Evolutionary conservation across 2,329 filamentous ascomycete species (phyloP).

Genomic region (Ascosphaera pollenicola): DNA sequence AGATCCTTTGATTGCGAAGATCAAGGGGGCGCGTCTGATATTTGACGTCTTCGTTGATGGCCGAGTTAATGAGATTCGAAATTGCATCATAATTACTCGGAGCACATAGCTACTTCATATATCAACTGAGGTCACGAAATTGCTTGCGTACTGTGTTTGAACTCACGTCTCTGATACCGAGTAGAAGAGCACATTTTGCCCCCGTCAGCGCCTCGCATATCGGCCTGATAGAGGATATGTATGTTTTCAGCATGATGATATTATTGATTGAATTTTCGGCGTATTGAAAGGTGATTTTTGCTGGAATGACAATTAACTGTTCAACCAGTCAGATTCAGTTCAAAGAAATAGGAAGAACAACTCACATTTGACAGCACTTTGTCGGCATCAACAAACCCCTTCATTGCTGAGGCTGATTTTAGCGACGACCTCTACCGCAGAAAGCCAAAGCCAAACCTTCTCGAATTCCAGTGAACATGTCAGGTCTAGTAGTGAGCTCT

Average conservation of each 20-base stretch:
- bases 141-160: too few species aligned
- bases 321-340: constrained; percentile 5
- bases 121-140: neutral
- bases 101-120: constrained; percentile 32
- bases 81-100: constrained; percentile 39
- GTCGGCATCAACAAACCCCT: constrained; percentile 57
- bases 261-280: constrained; percentile 71
- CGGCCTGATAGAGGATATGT: constrained; percentile 43
- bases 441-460: constrained; percentile 28
- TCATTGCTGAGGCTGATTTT: constrained; percentile 34
- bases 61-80: constrained; percentile 39
- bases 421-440: constrained; percentile 1
- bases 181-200: constrained; percentile 40
- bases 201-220: constrained; percentile 46
- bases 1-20: constrained; percentile 70
- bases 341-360: neutral
- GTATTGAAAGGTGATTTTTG: constrained; percentile 39
- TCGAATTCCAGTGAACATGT: constrained; percentile 60
- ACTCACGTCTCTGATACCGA: constrained; percentile 35
- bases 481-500: constrained; percentile 60
- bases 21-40: constrained; percentile 65
- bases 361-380: constrained; percentile 51
- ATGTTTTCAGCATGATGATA: constrained; percentile 68
- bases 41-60: constrained; percentile 60
- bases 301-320: constrained; percentile 56